phyloP scores from a whole-genome alignment of 2,329 filamentous ascomycete genomes.

The Ophiostoma sp. region DNA sequence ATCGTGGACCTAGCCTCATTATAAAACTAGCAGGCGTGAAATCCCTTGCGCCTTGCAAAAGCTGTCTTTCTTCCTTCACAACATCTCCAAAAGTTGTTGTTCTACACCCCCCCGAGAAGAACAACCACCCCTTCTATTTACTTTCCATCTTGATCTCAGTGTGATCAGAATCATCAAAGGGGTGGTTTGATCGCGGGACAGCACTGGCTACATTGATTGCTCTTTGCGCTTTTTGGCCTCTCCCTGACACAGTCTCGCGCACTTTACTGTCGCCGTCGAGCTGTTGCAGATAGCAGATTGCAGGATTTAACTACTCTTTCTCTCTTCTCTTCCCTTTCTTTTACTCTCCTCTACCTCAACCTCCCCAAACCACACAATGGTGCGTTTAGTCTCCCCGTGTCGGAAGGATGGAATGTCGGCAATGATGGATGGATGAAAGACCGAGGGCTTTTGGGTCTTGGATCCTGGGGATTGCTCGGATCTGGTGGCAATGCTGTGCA shows the following conservation, averaged over 20 bases:
- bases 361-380: constrained; percentile 8
- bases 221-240: background rate
- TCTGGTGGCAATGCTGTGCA: constrained; percentile 10
- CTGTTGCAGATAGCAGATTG: background rate
- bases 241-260: constrained; percentile 19
- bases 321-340: background rate
- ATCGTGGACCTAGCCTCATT: constrained; percentile 12
- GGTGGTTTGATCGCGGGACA: constrained; percentile 19
- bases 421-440: background rate
- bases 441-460: background rate
- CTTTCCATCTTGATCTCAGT: constrained; percentile 14
- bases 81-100: background rate
- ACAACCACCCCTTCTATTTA: constrained; percentile 7
- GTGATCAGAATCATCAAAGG: constrained; percentile 17
- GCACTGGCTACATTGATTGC: background rate
- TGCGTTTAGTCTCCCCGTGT: constrained; percentile 18
- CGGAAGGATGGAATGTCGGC: constrained; percentile 11
- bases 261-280: constrained; percentile 23
- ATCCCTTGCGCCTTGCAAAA: constrained; percentile 13
- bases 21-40: constrained; percentile 7
- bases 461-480: background rate
- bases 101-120: background rate
- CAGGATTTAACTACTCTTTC: background rate
- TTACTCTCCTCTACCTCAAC: background rate
- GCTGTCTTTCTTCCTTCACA: constrained; percentile 1